phyloP scores from a whole-genome alignment of 768 basidiomycete species.

The Mycena filopes region DNA sequence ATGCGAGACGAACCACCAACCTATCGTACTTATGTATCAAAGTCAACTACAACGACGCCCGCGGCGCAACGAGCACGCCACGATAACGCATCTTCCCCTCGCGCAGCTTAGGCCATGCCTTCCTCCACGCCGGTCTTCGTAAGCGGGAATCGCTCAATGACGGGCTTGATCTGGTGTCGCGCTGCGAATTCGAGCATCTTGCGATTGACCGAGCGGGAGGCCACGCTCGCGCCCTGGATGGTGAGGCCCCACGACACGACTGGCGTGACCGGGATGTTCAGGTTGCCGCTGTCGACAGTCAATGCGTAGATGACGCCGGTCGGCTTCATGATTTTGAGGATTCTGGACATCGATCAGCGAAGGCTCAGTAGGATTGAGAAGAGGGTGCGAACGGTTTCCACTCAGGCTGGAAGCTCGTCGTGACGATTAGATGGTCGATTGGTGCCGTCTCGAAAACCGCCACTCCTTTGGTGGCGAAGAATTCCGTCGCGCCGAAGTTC shows the following conservation, averaged over 20 bases:
- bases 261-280: conserved; percentile 20
- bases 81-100: conserved; percentile 30
- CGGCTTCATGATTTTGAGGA: conserved; percentile 24
- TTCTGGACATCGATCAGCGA: conserved; percentile 1
- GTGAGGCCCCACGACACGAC: conserved; percentile 21
- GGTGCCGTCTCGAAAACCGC: conserved; percentile 38
- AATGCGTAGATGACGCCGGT: conserved; percentile 24
- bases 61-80: conserved; percentile 20
- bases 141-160: conserved; percentile 46
- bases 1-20: no score
- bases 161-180: conserved; percentile 39
- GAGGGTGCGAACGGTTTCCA: conserved; percentile 20
- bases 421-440: conserved; percentile 44
- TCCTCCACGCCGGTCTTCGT: conserved; percentile 38
- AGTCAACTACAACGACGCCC: not conserved
- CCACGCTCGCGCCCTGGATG: conserved; percentile 30
- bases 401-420: conserved; percentile 35
- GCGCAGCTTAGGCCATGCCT: conserved; percentile 26
- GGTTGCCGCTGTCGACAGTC: conserved; percentile 4
- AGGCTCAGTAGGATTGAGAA: not conserved
- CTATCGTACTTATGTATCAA: no score
- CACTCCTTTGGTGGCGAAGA: conserved; percentile 42
- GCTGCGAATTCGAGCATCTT: conserved; percentile 49
- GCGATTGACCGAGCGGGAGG: conserved; percentile 17
- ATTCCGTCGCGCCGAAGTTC: conserved; percentile 46